Evolutionary conservation across 2,329 filamentous ascomycete species (phyloP).

Genomic region (Neofusicoccum ribis): DNA sequence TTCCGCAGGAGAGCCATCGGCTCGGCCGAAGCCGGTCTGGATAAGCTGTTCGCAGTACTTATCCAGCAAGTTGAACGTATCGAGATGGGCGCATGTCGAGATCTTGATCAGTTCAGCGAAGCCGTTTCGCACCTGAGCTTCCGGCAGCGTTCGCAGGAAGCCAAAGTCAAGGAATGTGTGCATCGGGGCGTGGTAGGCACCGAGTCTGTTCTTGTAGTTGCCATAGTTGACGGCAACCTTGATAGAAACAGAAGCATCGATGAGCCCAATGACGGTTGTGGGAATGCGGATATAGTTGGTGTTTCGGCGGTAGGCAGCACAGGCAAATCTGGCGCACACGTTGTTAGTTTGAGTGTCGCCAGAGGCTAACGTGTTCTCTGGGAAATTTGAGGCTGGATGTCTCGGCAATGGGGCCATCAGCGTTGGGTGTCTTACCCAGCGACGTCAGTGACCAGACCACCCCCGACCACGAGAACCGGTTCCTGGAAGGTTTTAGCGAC

Average conservation of each 20-base stretch:
- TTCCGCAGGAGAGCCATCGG: constrained; percentile 56
- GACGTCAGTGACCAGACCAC: constrained; percentile 71
- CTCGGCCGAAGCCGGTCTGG: constrained; percentile 63
- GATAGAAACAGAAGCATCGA: constrained; percentile 74
- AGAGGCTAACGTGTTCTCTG: background rate
- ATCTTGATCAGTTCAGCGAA: constrained; percentile 78
- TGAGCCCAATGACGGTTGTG: constrained; percentile 73
- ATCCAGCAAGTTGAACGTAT: constrained; percentile 68
- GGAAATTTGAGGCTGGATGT: constrained; percentile 42
- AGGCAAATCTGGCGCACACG: constrained; percentile 58
- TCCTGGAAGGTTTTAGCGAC: constrained; percentile 46
- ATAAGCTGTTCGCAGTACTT: constrained; percentile 70
- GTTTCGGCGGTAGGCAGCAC: constrained; percentile 69
- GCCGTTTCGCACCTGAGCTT: constrained; percentile 69
- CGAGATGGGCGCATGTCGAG: constrained; percentile 66
- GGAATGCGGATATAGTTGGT: constrained; percentile 74
- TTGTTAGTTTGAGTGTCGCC: constrained; percentile 24
- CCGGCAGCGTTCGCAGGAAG: constrained; percentile 68
- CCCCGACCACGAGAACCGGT: constrained; percentile 66
- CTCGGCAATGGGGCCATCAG: constrained; percentile 39
- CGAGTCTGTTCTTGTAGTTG: constrained; percentile 73
- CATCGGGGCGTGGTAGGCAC: constrained; percentile 70
- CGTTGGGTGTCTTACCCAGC: constrained; percentile 59
- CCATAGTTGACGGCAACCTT: constrained; percentile 79
- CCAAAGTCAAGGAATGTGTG: constrained; percentile 74